Conservation (phyloP, 2,329 filamentous ascomycete species). For the Aspergillus pseudonomiae region DNA sequence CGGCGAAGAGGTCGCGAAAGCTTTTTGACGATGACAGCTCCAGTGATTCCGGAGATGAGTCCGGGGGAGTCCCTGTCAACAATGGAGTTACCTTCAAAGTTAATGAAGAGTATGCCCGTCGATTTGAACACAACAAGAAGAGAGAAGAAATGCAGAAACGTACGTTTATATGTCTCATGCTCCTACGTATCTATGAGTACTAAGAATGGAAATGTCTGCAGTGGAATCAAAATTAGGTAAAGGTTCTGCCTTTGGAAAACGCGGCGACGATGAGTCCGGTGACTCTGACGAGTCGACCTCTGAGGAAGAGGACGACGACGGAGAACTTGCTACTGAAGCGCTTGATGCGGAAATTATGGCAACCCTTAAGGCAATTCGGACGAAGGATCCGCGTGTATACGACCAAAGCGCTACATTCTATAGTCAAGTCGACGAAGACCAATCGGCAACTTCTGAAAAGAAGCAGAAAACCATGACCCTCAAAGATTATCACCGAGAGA, state of each 20-base stretch:
- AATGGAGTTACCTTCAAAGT: constrained; percentile 65
- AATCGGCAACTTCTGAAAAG: constrained; percentile 49
- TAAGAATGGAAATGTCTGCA: constrained; percentile 37
- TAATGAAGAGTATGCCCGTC: constrained; percentile 84
- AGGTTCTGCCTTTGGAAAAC: constrained; percentile 33
- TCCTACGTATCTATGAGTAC: not conserved
- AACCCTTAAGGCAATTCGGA: constrained; percentile 82
- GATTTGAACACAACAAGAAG: constrained; percentile 98
- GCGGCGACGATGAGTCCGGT: constrained; percentile 49
- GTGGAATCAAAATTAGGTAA: constrained; percentile 87
- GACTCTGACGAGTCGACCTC: constrained; percentile 68
- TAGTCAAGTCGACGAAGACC: constrained; percentile 61
- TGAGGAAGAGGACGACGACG: constrained; percentile 87
- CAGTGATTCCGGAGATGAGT: constrained; percentile 42
- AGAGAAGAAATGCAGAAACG: constrained; percentile 74
- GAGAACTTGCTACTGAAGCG: constrained; percentile 79
- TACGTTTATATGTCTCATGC: constrained; percentile 25
- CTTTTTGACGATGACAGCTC: constrained; percentile 46
- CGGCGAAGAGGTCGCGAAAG: constrained; percentile 44
- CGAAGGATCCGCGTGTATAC: constrained; percentile 90
- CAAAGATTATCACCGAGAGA: constrained; percentile 88
- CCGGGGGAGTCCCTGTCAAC: constrained; percentile 43
- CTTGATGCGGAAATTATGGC: constrained; percentile 86
- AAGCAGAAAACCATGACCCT: constrained; percentile 84
- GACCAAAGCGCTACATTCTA: constrained; percentile 81